Evolutionary conservation across 306 rosid genomes (phyloP).

Genomic region (Cucurbita pepo): DNA sequence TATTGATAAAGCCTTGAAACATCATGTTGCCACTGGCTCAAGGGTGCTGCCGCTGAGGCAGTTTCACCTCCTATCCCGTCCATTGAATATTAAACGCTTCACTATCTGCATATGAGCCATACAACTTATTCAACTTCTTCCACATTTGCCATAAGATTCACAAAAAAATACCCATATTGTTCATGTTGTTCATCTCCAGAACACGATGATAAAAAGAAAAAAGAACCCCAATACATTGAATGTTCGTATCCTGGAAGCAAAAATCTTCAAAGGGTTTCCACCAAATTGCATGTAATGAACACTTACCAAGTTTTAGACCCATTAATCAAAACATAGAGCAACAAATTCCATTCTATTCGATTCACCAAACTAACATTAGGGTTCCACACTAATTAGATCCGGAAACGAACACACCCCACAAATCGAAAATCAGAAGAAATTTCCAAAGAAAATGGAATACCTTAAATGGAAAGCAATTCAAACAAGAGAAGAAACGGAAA

Average conservation of each 20-base stretch:
- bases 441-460: background rate
- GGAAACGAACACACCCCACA: background rate
- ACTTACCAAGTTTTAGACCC: background rate
- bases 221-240: background rate
- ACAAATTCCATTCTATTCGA: background rate
- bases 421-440: background rate
- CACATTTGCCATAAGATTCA: background rate
- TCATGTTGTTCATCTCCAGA: background rate
- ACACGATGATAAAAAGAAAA: background rate
- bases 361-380: background rate
- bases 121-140: background rate
- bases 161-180: background rate
- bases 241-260: background rate
- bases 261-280: background rate
- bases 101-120: constrained; percentile 22
- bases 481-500: background rate
- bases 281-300: background rate
- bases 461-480: background rate
- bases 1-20: constrained; percentile 48
- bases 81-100: constrained; percentile 34
- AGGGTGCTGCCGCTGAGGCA: constrained; percentile 46
- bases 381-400: background rate
- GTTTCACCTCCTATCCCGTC: constrained; percentile 63
- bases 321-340: background rate
- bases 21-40: constrained; percentile 44